Evolutionary conservation across 2,329 filamentous ascomycete species (phyloP), one percentile per base, ranked within the genome.

Genomic region (Penicillium sp.): DNA sequence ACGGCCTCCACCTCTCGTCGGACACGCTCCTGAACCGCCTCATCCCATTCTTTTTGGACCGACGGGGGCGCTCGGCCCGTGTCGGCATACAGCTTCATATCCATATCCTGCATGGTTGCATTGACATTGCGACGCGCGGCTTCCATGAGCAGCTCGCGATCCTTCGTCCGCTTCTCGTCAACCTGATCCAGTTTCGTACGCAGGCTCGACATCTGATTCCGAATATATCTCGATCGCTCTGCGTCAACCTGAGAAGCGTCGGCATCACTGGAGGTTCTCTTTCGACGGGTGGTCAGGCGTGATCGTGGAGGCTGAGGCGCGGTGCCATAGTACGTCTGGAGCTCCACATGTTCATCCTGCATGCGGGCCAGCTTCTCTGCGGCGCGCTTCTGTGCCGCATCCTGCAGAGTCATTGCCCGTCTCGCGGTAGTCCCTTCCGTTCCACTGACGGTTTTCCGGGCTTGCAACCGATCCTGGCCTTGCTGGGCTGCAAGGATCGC

Each of bases 51-150:
- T 17, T 79, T 82, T 52, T 84, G 71, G 56, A 84, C 79, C 1
- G 80, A 76, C 9, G 84, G 80, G 0, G 81, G 79, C 18, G 85
- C 75, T 59, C 84, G 83, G 41, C 88, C 88, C 1, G 86, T 91
- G 37, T 91, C 78, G 10, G 79, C 75, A 51, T 83, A 87, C 9
- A 94, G 79, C 56, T 81, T 83, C 61, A 90, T 81, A 45, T 97
- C 91, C 74, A 96, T 89, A 27, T 77, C 79, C 45, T 86, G 80
- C 51, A 96, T 77, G 28, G 79, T 80, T 14, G 82, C 81, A 50
- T 83, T 81, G n/a, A 96, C 91, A 51, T 94, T 94, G 30, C 85
- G 81, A 58, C 90, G 86, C 2, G 91, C 91, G 3, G 82, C 81
- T 7, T 84, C 84, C 49, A 95, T 72, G 1, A 97, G 71, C 2